Conservation (phyloP, 805 yeast species). For the Ogataea ganodermae region DNA sequence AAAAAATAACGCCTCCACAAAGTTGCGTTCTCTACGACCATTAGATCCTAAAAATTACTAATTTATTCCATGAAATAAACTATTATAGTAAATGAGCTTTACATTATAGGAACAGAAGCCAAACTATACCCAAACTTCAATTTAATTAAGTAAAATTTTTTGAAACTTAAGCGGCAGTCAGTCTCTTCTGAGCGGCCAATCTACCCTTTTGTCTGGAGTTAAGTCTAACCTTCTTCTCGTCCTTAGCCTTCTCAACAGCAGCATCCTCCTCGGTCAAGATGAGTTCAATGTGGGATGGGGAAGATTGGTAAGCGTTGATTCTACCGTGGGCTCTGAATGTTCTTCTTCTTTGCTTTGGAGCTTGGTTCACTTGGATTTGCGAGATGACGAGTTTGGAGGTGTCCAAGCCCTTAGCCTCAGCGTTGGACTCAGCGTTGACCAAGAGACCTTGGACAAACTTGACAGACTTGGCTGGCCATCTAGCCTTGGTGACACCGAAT, state of each 20-base stretch:
- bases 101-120: conserved; percentile 8
- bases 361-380: conserved; percentile 99
- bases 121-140: conserved; percentile 13
- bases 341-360: conserved; percentile 99
- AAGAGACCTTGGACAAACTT: conserved; percentile 92
- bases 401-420: conserved; percentile 99
- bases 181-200: conserved; percentile 84
- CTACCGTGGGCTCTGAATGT: conserved; percentile 99
- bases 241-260: conserved; percentile 84
- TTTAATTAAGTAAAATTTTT: conserved; percentile 16
- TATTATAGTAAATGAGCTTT: conserved; percentile 12
- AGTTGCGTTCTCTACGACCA: neutral
- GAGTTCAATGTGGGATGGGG: conserved; percentile 98
- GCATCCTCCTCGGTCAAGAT: conserved; percentile 94
- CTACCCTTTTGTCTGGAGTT: conserved; percentile 92
- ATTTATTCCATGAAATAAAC: conserved; percentile 11
- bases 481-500: conserved; percentile 99
- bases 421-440: conserved; percentile 98
- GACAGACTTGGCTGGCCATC: conserved; percentile 99
- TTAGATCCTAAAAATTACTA: neutral
- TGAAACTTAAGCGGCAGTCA: conserved; percentile 55
- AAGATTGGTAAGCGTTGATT: conserved; percentile 98
- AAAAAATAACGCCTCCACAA: neutral
- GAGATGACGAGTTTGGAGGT: conserved; percentile 89
- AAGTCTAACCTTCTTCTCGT: conserved; percentile 59